Evolutionary conservation across 1,139 yeast genomes (phyloP), one percentile per base, ranked within the genome.

Genomic region (Pichia sp.): DNA sequence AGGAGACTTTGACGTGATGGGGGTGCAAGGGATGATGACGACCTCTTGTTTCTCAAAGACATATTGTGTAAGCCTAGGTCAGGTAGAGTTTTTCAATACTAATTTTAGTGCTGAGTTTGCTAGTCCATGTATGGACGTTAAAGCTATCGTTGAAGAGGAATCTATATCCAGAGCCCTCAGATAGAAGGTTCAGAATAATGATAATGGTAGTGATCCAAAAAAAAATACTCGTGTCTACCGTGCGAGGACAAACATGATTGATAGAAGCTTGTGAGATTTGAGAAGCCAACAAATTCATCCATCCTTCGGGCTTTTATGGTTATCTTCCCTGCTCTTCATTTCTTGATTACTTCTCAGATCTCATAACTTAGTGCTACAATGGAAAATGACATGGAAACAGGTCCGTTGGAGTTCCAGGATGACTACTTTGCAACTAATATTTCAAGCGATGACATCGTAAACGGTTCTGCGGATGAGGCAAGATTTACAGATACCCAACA

Each of bases 361-460:
- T 31, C 18, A 12, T 6, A 13, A 12, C n/a, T 18, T n/a, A 12
- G 18, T n/a, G 6, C n/a, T 31, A 31, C 37, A n/a, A 31, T 31
- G 37, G 37, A 31, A 31, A 13, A 8, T n/a, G 37, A 31, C 7
- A 13, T 36, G 18, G 51, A 41, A 30, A 7, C 54, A 42, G 36
- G 49, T 46, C 48, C 48, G 5, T 37, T 53, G 31, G 40, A 44
- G 22, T 52, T 50, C 36, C 42, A 45, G 10, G 53, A 50, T 44
- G 55, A 53, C 30, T 53, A 53, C 31, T 53, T 53, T 53, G 49
- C 51, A 3, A 25, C 48, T 4, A 39, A 26, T 16, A 3, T 41
- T 16, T 43, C 48, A 9, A 41, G 50, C 23, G 57, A 51, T 41
- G 53, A 48, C 12, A 39, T 40, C 12, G 28, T 28, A 3, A 37